Evolutionary conservation across 768 basidiomycete species (phyloP).

Genomic region (Kwoniella newhampshirensis): DNA sequence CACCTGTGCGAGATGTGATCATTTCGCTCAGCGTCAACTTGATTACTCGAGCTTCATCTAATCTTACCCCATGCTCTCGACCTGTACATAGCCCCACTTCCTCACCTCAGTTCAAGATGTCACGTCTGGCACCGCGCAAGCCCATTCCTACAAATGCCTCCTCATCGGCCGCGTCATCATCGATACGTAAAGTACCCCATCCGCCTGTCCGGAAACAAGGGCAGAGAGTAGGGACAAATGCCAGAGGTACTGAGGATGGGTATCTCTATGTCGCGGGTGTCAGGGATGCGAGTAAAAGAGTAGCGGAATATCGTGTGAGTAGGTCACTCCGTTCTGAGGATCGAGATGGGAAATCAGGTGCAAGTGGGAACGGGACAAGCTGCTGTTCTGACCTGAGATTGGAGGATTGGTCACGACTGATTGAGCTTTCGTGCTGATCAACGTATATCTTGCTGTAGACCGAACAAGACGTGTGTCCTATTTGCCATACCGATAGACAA

Average conservation of each 20-base stretch:
- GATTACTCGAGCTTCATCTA: too few relatives aligned
- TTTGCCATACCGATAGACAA: conserved; percentile 95
- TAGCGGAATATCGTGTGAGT: conserved; percentile 46
- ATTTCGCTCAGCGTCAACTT: too few relatives aligned
- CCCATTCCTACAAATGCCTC: conserved; percentile 1
- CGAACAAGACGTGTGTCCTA: conserved; percentile 90
- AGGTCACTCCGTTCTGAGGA: not conserved
- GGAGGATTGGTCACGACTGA: too few relatives aligned
- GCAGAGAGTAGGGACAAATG: conserved; percentile 31
- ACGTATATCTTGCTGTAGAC: conserved; percentile 25
- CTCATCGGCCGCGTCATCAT: conserved; percentile 6
- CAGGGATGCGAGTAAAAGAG: conserved; percentile 42
- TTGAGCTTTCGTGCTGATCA: not conserved
- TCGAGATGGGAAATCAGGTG: too few relatives aligned
- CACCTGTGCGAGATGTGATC: too few relatives aligned
- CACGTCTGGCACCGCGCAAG: conserved; percentile 13
- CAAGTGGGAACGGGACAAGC: too few relatives aligned
- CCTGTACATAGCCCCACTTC: too few relatives aligned
- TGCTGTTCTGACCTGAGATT: too few relatives aligned
- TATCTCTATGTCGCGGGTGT: conserved; percentile 49
- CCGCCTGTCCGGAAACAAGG: conserved; percentile 4
- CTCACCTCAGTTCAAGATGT: too few relatives aligned
- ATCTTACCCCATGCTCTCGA: too few relatives aligned
- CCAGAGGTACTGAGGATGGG: conserved; percentile 37
- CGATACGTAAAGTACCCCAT: conserved; percentile 1